phyloP scores from a whole-genome alignment of 768 basidiomycete genomes.

The Pleurotus citrinopileatus region DNA sequence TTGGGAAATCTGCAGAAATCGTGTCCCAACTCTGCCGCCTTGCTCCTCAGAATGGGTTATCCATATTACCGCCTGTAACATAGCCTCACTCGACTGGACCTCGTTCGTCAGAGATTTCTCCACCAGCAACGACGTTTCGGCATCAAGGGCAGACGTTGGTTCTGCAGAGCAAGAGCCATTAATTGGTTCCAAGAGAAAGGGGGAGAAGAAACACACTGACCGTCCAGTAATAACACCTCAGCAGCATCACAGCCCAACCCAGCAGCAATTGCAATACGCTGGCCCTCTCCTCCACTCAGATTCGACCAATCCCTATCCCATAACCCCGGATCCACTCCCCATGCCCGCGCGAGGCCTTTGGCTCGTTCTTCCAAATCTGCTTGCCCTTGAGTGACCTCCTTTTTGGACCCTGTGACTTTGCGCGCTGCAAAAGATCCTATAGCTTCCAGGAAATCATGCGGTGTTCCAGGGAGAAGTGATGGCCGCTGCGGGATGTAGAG shows the following conservation, averaged over 20 bases:
- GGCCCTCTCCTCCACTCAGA: conserved; percentile 84
- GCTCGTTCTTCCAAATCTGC: conserved; percentile 16
- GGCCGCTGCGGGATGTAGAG: conserved; percentile 89
- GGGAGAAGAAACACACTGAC: conserved; percentile 35
- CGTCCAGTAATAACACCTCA: conserved; percentile 78
- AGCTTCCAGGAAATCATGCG: conserved; percentile 63
- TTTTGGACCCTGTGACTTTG: conserved; percentile 17
- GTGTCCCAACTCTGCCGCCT: conserved; percentile 67
- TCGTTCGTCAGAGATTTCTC: conserved; percentile 59
- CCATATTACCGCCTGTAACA: conserved; percentile 77
- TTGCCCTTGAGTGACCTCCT: conserved; percentile 14
- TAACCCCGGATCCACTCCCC: conserved; percentile 65
- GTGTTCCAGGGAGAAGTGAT: conserved; percentile 80
- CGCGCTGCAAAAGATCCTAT: conserved; percentile 53
- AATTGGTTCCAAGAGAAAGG: not conserved
- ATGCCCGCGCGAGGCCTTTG: conserved; percentile 49
- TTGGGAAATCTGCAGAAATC: conserved; percentile 51
- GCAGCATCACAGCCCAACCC: conserved; percentile 72
- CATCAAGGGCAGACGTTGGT: conserved; percentile 87
- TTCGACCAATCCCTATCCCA: conserved; percentile 82
- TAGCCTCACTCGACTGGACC: conserved; percentile 42
- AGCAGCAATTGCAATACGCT: conserved; percentile 77
- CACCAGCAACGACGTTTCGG: conserved; percentile 58
- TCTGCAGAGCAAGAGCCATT: conserved; percentile 40
- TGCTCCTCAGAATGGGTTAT: conserved; percentile 88